Conservation (phyloP, 2,329 filamentous ascomycete species). For the Ophiocordyceps camponoti-floridani region DNA sequence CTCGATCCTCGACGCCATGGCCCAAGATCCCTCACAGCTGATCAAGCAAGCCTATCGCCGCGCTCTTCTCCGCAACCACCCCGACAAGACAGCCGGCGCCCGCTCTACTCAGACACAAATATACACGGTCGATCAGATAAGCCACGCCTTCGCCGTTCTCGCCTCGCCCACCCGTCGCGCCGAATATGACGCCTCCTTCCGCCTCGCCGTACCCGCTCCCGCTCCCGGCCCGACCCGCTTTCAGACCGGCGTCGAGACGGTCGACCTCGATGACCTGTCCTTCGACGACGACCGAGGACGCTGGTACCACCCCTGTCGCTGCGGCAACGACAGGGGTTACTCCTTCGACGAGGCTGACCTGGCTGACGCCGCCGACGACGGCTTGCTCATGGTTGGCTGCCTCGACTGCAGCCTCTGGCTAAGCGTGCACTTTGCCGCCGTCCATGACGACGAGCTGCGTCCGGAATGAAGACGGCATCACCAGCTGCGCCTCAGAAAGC, state of each 20-base stretch:
- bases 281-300: conserved; percentile 27
- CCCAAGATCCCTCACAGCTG: conserved; percentile 23
- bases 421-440: conserved; percentile 42
- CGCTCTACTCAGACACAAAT: background rate
- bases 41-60: conserved; percentile 47
- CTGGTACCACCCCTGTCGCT: conserved; percentile 44
- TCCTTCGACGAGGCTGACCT: conserved; percentile 40
- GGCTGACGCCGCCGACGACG: conserved; percentile 36
- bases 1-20: conserved; percentile 22
- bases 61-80: conserved; percentile 47
- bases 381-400: conserved; percentile 46
- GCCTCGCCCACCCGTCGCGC: conserved; percentile 28
- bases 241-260: conserved; percentile 41
- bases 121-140: conserved; percentile 46
- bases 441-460: conserved; percentile 15
- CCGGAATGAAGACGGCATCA: background rate
- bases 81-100: conserved; percentile 29
- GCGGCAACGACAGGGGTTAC: conserved; percentile 44
- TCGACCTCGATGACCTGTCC: conserved; percentile 47
- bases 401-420: conserved; percentile 50
- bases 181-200: conserved; percentile 35
- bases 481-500: too few relatives aligned
- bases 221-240: conserved; percentile 13
- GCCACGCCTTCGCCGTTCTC: conserved; percentile 37
- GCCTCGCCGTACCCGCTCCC: conserved; percentile 10